Evolutionary conservation across 192 early-diverging fungal species (phyloP).

Genomic region (Borealophlyctis nickersoniae): DNA sequence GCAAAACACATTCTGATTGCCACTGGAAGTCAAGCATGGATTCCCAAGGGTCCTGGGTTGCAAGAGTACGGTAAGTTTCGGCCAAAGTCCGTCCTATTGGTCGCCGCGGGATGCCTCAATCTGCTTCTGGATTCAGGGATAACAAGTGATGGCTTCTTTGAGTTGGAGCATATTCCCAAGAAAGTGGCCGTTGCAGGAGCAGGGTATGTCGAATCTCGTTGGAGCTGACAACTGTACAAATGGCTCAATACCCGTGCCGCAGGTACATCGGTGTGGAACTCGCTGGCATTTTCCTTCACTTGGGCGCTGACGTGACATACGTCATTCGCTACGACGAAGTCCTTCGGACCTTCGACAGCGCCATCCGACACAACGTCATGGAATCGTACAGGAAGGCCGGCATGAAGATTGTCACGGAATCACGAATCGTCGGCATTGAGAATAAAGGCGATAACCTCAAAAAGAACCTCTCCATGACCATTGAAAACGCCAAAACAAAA

Average conservation of each 20-base stretch:
- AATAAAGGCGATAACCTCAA: conserved; percentile 50
- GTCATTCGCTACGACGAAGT: conserved; percentile 84
- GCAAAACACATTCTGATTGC: conserved; percentile 89
- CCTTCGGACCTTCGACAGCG: conserved; percentile 82
- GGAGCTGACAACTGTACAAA: too few species aligned
- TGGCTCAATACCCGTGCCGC: too few species aligned
- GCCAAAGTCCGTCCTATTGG: too few species aligned
- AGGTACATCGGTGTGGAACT: conserved; percentile 98
- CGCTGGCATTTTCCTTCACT: conserved; percentile 84
- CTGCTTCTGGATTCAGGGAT: conserved; percentile 56
- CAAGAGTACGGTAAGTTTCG: conserved; percentile 42
- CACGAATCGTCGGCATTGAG: conserved; percentile 60
- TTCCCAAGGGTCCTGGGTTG: conserved; percentile 80
- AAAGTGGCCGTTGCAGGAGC: conserved; percentile 85
- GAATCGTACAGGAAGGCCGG: conserved; percentile 63
- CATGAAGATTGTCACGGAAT: conserved; percentile 72
- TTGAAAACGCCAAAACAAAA: conserved; percentile 29
- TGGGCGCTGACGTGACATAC: conserved; percentile 83
- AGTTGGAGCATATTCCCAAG: conserved; percentile 86
- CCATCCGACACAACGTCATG: conserved; percentile 58
- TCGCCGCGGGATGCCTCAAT: not conserved
- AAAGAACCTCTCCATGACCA: conserved; percentile 36
- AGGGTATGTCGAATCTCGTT: too few species aligned
- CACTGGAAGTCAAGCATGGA: conserved; percentile 60
- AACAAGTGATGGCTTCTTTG: conserved; percentile 93